phyloP scores from a whole-genome alignment of 1,284 basidiomycete genomes.

The Ustilago hordei region DNA sequence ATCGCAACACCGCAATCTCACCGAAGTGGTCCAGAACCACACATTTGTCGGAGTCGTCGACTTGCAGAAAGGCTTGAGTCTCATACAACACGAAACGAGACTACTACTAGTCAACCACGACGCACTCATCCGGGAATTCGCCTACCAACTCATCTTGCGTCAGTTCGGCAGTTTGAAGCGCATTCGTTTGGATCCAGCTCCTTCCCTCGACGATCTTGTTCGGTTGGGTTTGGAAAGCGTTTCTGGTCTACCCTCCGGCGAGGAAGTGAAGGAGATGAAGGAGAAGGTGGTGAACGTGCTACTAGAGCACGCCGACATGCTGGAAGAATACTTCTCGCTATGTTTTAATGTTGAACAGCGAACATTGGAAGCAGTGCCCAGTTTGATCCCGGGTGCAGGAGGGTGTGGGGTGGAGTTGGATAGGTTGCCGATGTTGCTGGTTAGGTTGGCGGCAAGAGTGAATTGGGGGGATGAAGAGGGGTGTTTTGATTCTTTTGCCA shows the following conservation, averaged over 20 bases:
- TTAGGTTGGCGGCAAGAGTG: conserved; percentile 74
- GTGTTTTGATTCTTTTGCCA: conserved; percentile 87
- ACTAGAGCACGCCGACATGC: conserved; percentile 79
- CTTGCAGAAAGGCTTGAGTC: conserved; percentile 77
- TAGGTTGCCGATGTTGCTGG: conserved; percentile 55
- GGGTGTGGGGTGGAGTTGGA: conserved; percentile 79
- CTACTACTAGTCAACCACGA: conserved; percentile 89
- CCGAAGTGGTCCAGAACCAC: conserved; percentile 86
- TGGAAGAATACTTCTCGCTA: conserved; percentile 91
- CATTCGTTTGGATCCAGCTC: conserved; percentile 84
- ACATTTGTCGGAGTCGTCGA: conserved; percentile 95
- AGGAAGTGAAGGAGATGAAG: conserved; percentile 61
- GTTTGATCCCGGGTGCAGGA: conserved; percentile 83
- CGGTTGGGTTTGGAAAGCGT: conserved; percentile 83
- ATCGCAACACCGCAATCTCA: conserved; percentile 80
- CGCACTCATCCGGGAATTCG: conserved; percentile 79
- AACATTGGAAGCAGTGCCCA: conserved; percentile 79
- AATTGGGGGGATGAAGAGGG: conserved; percentile 85
- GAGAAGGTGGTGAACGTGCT: conserved; percentile 67
- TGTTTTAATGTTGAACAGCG: conserved; percentile 74
- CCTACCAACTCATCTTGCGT: conserved; percentile 90
- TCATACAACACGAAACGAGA: conserved; percentile 89
- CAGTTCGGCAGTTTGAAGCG: conserved; percentile 88
- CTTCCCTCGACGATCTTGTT: conserved; percentile 79
- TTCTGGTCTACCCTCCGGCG: conserved; percentile 67